Percentiles rank a stretch among this genome's conserved stretches.
phyloP scores from a whole-genome alignment of 2,329 filamentous ascomycete species.

The Paracamarosporium sp. region DNA sequence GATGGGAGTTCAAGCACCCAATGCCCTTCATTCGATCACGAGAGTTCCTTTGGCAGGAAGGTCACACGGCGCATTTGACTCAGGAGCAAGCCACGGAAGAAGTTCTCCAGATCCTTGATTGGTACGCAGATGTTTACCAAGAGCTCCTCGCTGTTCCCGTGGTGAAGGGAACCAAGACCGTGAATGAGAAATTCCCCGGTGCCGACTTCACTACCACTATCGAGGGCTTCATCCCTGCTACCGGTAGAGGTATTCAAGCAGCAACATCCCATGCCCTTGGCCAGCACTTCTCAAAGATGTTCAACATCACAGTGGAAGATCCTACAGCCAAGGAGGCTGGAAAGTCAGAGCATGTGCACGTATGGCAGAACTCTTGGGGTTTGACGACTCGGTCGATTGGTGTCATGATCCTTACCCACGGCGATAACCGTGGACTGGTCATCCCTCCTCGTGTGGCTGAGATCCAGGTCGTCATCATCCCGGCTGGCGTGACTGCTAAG shows the following conservation, averaged over 20 bases:
- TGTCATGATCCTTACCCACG: conserved; percentile 98
- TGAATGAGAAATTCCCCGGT: conserved; percentile 97
- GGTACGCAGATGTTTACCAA: conserved; percentile 91
- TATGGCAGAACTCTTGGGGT: conserved; percentile 99
- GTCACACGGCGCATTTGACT: conserved; percentile 89
- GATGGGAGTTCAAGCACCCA: conserved; percentile 93
- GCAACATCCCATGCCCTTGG: conserved; percentile 93
- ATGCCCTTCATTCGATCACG: conserved; percentile 82
- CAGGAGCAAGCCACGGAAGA: conserved; percentile 82
- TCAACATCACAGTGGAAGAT: conserved; percentile 96
- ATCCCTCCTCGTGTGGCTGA: conserved; percentile 90
- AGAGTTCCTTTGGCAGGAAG: conserved; percentile 98
- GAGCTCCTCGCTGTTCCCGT: conserved; percentile 93
- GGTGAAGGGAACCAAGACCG: conserved; percentile 91
- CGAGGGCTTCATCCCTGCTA: conserved; percentile 95
- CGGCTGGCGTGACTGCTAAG: conserved; percentile 90
- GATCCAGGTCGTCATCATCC: conserved; percentile 84
- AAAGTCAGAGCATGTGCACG: conserved; percentile 74
- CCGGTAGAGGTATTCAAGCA: conserved; percentile 95
- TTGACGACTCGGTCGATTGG: conserved; percentile 96
- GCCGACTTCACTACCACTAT: conserved; percentile 96
- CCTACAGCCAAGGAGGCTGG: conserved; percentile 70
- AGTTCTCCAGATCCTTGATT: conserved; percentile 90
- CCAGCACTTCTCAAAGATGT: conserved; percentile 99
- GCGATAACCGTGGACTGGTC: conserved; percentile 93